Evolutionary conservation across 164 flowering plant species (phyloP).

Genomic region (Tetrastigma voinierianum): DNA sequence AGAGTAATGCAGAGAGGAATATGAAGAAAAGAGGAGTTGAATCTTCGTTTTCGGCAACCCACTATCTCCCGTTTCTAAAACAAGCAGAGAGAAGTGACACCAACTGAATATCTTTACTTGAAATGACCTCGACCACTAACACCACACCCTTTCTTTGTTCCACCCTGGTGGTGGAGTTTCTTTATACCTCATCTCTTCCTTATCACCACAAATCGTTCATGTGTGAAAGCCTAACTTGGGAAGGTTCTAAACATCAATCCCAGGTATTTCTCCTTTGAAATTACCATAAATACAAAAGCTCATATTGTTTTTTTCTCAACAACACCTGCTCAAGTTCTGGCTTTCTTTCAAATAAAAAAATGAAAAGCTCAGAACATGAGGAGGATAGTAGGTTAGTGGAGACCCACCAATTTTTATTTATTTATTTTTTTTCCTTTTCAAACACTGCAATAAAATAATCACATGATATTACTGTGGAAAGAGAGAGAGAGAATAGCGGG

Average conservation of each 20-base stretch:
- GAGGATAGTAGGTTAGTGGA: not conserved
- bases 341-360: constrained; percentile 3
- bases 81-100: constrained; percentile 7
- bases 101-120: constrained; percentile 29
- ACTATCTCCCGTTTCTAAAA: constrained; percentile 13
- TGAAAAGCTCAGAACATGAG: not conserved
- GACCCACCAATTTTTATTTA: constrained; percentile 4
- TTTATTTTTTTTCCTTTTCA: not conserved
- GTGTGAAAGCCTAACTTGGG: constrained; percentile 5
- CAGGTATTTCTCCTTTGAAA: constrained; percentile 15
- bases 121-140: constrained; percentile 31
- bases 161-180: constrained; percentile 31
- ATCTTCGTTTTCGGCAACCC: constrained; percentile 16
- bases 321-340: constrained; percentile 13
- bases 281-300: constrained; percentile 22
- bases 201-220: constrained; percentile 13
- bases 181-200: constrained; percentile 28
- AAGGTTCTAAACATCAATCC: constrained; percentile 20
- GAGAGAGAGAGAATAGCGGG: too few species aligned
- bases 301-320: constrained; percentile 3
- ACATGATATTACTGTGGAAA: too few species aligned
- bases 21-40: constrained; percentile 12
- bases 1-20: constrained; percentile 6
- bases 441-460: not conserved
- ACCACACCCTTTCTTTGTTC: constrained; percentile 1